A percentile compares a stretch with the other conserved stretches of the same genome.
These are phyloP conservation scores for Nemania sp. DNA, from an alignment of 2,329 filamentous ascomycete genomes.

Conservation along the genomic window DNA sequence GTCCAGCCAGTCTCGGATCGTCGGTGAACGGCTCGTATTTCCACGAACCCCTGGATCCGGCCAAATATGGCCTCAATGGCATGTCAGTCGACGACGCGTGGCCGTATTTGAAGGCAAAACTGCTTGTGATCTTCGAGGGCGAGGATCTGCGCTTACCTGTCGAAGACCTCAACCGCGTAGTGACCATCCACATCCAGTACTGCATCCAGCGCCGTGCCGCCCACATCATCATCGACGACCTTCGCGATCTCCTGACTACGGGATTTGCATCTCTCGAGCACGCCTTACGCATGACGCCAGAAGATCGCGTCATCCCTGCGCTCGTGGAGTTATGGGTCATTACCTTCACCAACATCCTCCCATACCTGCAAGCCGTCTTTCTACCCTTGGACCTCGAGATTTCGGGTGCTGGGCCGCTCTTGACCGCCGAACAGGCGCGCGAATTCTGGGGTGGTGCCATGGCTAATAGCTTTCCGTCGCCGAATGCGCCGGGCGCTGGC, in stretches of 20 bases:
- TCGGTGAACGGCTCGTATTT: slow-evolving; percentile 49
- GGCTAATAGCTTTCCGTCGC: slow-evolving; percentile 41
- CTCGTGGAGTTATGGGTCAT: slow-evolving; percentile 94
- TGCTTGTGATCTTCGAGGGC: slow-evolving; percentile 78
- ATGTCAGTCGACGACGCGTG: slow-evolving; percentile 79
- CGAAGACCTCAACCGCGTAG: slow-evolving; percentile 80
- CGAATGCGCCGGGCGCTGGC: slow-evolving; percentile 26
- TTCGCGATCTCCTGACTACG: slow-evolving; percentile 73
- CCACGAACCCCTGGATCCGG: slow-evolving; percentile 55
- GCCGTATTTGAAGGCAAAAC: slow-evolving; percentile 75
- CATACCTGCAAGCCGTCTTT: slow-evolving; percentile 95
- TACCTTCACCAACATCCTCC: slow-evolving; percentile 86
- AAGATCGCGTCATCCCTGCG: slow-evolving; percentile 86
- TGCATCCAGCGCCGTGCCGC: slow-evolving; percentile 75
- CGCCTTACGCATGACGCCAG: slow-evolving; percentile 74
- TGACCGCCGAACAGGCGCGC: slow-evolving; percentile 75
- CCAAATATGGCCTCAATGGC: slow-evolving; percentile 67
- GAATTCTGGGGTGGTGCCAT: slow-evolving; percentile 87
- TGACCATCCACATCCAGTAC: slow-evolving; percentile 76
- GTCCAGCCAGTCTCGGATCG: slow-evolving; percentile 55
- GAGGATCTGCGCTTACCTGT: slow-evolving; percentile 79
- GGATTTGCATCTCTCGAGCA: slow-evolving; percentile 88
- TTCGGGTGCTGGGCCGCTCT: slow-evolving; percentile 77
- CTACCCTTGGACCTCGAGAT: slow-evolving; percentile 92
- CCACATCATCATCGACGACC: slow-evolving; percentile 72